Evolutionary conservation across 768 basidiomycete species (phyloP).

Genomic region (Amanita thiersii): DNA sequence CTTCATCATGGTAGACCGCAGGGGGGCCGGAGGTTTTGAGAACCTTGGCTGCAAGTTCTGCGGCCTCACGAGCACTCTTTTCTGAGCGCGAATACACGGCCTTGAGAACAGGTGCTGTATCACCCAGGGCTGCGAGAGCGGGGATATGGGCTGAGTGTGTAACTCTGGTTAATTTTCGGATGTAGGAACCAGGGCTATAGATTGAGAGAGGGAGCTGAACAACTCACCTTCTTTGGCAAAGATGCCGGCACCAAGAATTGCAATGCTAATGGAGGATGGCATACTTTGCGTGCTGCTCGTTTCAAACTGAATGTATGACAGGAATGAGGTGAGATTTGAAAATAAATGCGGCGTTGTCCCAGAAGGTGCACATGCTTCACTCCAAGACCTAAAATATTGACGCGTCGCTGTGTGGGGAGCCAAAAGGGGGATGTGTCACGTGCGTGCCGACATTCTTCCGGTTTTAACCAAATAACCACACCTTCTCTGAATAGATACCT

Average conservation of each 20-base stretch:
- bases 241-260: constrained; percentile 76
- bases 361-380: background rate
- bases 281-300: too few relatives aligned
- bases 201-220: constrained; percentile 6
- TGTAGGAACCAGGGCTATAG: constrained; percentile 2
- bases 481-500: background rate
- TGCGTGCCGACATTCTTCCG: background rate
- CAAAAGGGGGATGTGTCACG: background rate
- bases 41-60: constrained; percentile 32
- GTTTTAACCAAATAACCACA: background rate
- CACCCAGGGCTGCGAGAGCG: constrained; percentile 48
- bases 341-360: background rate
- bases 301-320: constrained; percentile 1
- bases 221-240: constrained; percentile 66
- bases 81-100: constrained; percentile 83
- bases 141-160: constrained; percentile 64
- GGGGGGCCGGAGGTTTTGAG: constrained; percentile 34
- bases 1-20: constrained; percentile 49
- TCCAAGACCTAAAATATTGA: background rate
- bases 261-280: constrained; percentile 43
- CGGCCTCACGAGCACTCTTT: constrained; percentile 46
- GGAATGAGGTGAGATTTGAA: background rate
- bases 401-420: background rate
- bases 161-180: constrained; percentile 18
- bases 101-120: constrained; percentile 34